A percentile compares a stretch with the other conserved stretches of the same genome.
Conservation (phyloP, 1,284 basidiomycete genomes). For the Pulveroboletus sp. region DNA sequence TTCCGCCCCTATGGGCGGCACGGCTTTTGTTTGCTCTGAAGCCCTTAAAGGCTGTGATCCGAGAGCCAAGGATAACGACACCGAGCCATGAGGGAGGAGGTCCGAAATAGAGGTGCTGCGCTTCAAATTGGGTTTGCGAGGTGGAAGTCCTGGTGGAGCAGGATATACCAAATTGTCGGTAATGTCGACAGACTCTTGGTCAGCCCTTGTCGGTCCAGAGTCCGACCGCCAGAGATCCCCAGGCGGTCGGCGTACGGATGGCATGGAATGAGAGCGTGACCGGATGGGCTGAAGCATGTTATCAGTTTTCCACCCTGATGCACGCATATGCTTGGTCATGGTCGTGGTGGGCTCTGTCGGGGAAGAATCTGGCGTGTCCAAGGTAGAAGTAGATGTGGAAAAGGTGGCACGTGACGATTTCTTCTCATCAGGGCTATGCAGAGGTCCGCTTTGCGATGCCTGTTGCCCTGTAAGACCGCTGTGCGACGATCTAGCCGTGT, state of each 20-base stretch:
- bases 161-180: not conserved
- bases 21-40: slow-evolving; percentile 23
- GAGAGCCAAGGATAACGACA: slow-evolving; percentile 28
- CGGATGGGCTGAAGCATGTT: slow-evolving; percentile 23
- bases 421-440: slow-evolving; percentile 12
- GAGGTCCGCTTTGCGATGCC: slow-evolving; percentile 1
- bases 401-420: slow-evolving; percentile 8
- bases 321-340: slow-evolving; percentile 9
- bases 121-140: slow-evolving; percentile 9
- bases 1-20: slow-evolving; percentile 35
- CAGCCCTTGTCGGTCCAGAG: slow-evolving; percentile 2
- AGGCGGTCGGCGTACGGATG: slow-evolving; percentile 20
- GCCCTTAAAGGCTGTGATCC: slow-evolving; percentile 32
- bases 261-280: slow-evolving; percentile 15
- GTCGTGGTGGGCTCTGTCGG: not conserved
- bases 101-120: slow-evolving; percentile 8
- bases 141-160: slow-evolving; percentile 24
- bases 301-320: slow-evolving; percentile 21
- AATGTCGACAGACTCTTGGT: slow-evolving; percentile 1
- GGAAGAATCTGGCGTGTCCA: slow-evolving; percentile 4
- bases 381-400: slow-evolving; percentile 11
- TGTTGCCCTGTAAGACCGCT: slow-evolving; percentile 6
- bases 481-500: slow-evolving; percentile 1
- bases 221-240: slow-evolving; percentile 25
- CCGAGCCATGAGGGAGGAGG: slow-evolving; percentile 11